Percentiles rank a stretch among this genome's conserved stretches.
Evolutionary conservation across 768 basidiomycete species (phyloP).

Genomic region (Inosperma sp.): DNA sequence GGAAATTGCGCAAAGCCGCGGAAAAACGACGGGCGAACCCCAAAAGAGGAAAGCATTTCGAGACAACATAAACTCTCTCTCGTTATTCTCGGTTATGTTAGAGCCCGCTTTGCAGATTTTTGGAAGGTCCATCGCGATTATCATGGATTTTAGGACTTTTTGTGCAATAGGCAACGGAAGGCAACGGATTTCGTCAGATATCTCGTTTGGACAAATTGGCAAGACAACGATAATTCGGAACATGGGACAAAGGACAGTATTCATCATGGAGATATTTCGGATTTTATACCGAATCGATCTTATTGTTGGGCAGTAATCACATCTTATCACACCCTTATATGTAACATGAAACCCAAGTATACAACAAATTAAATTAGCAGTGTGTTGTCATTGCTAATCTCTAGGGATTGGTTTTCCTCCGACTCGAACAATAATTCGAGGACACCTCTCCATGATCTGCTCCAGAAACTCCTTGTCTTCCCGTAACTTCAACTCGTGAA

Average conservation of each 20-base stretch:
- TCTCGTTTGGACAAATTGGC: too few species aligned
- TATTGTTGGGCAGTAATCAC: too few species aligned
- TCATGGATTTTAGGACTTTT: not conserved
- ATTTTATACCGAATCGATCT: too few species aligned
- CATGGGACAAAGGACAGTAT: too few species aligned
- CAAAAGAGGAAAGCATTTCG: slow-evolving; percentile 81
- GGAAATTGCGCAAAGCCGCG: slow-evolving; percentile 77
- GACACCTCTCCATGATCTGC: not conserved
- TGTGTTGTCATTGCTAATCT: not conserved
- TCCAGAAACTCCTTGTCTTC: slow-evolving; percentile 4
- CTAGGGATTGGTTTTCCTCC: not conserved
- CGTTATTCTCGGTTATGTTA: not conserved
- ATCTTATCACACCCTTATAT: too few species aligned
- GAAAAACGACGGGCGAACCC: slow-evolving; percentile 87
- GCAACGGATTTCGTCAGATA: too few species aligned
- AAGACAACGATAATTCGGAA: too few species aligned
- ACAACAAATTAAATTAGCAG: not conserved
- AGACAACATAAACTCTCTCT: slow-evolving; percentile 22
- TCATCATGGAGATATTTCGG: too few species aligned
- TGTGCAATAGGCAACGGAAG: too few species aligned
- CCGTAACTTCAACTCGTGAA: not conserved
- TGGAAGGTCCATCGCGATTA: not conserved
- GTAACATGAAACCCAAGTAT: too few species aligned
- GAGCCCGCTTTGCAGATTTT: not conserved
- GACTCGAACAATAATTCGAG: not conserved